phyloP scores from a whole-genome alignment of 2,329 filamentous ascomycete genomes.

The Acrocalymma vagum region DNA sequence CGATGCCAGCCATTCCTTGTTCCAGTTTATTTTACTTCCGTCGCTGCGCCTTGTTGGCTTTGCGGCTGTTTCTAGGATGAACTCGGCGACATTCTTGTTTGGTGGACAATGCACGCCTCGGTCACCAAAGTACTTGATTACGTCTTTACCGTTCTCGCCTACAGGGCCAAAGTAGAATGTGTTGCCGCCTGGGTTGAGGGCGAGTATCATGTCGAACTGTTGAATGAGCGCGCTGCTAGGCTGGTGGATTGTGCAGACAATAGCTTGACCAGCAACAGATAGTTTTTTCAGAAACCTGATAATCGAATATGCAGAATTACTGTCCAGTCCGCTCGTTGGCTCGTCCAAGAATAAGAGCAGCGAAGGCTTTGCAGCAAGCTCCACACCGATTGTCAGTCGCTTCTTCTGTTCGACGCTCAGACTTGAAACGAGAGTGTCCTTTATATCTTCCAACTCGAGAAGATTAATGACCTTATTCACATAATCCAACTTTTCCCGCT shows the following conservation, averaged over 20 bases:
- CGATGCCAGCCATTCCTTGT: constrained; percentile 76
- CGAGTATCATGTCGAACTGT: constrained; percentile 77
- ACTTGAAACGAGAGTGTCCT: constrained; percentile 72
- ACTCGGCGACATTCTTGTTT: constrained; percentile 71
- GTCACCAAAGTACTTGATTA: constrained; percentile 73
- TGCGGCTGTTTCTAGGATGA: constrained; percentile 71
- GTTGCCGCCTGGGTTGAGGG: constrained; percentile 73
- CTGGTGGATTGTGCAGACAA: constrained; percentile 79
- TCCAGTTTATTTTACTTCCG: constrained; percentile 72
- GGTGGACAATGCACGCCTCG: constrained; percentile 73
- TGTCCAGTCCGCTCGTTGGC: constrained; percentile 75
- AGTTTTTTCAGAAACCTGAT: constrained; percentile 75
- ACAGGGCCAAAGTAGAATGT: constrained; percentile 79
- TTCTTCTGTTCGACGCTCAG: constrained; percentile 76
- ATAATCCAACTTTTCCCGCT: constrained; percentile 70
- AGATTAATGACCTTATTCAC: constrained; percentile 72
- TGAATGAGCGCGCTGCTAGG: constrained; percentile 74
- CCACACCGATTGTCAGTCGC: constrained; percentile 76
- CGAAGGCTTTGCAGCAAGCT: constrained; percentile 68
- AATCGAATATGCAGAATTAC: constrained; percentile 73
- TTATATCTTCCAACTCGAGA: constrained; percentile 70
- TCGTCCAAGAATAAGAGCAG: constrained; percentile 77
- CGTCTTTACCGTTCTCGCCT: constrained; percentile 70
- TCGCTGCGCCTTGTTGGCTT: constrained; percentile 62
- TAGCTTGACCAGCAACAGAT: constrained; percentile 71